Base-by-base conservation (phyloP, 2,329 filamentous ascomycete species). In the Zelopaecilomyces penicillatus region DNA sequence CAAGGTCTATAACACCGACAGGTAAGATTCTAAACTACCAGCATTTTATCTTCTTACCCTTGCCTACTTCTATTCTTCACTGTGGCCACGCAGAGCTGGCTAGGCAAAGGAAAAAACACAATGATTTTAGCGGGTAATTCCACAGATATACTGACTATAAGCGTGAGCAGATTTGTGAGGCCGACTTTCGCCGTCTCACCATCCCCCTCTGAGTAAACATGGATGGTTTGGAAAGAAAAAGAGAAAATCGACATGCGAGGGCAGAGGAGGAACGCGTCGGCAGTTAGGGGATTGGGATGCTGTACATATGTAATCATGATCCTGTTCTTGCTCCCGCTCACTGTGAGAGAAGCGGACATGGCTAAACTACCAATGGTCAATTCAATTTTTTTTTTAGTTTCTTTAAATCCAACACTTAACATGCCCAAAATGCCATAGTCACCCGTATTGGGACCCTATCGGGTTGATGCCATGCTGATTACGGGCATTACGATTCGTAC, bases 1-100 rank as follows among this genome's bases (percentile, higher is more conserved):
- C 43, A 87, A 84, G 71, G 76, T 94, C 41, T 98, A 96, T 73
- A 79, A 97, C 71, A 82, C 78, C 54, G 89, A 95, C 62, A 77
- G 87, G 87, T 96, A 73, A 53, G 85, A 19, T 19, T 19, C 19
- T 19, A 19, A 19, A 19, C 19, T 19, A 19, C 19, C 19, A 19
- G 19, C 19, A 19, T 19, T 19, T 19, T 19, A 19, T 61, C 43
- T 28, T 11, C 27, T 36, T 26, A 3, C 7, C 29, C 11, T 26
- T 19, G 11, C 5, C 43, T 26, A 4, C n/a, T 9, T 3, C 3
- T 3, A 2, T 8, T 30, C 5, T 5, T 36, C 5, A n/a, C 39
- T 19, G 3, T 19, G 19, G 19, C 19, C 19, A 19, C 19, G 19
- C 19, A 19, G 19, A 19, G 19, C 19, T 19, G 19, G 19, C 19